Evolutionary conservation across 495 filamentous ascomycete species (phyloP), one percentile per base, ranked within the genome.

Genomic region (Xylaria longipes): DNA sequence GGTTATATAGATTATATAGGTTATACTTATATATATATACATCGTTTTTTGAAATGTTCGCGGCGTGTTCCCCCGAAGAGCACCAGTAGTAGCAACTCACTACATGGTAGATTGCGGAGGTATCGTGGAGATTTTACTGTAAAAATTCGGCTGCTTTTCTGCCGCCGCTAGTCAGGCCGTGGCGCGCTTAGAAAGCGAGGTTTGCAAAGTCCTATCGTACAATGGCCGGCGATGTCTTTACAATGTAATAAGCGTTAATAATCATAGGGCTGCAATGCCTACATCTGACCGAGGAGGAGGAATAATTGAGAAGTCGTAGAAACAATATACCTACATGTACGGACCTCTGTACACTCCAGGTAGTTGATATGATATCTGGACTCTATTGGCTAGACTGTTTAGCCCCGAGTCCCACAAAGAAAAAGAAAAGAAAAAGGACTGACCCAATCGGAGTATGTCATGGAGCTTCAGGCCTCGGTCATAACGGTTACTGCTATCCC

Each of bases 191-290:
- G 27, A 29, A 33, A 57, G 12, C 27, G 14, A 57, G 14, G 15
- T 15, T 31, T 56, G 33, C 5, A n/a, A n/a, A 20, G 43, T 17
- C 17, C 63, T 52, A 22, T 66, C n/a, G 5, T 37, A 29, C 45
- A 52, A 39, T 52, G 5, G 63, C 43, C 25, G 39, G 17, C 45
- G 45, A 50, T 52, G n/a, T 66, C 29, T 50, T 48, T 52, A 15
- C 20, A 37, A 37, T 27, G 3, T 33, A 66, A n/a, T 66, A 52
- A 66, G 12, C 45, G 22, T 66, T 66, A 66, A 66, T 66, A 66
- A 22, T 66, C 46, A 52, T 66, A 66, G 39, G 63, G 63, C 63
- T 66, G 45, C 57, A 46, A 66, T 31, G 31, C 63, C 63, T 60
- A 60, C 20, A 39, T 22, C 31, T n/a, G 11, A 37, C 37, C 27